Evolutionary conservation across 2,329 filamentous ascomycete genomes (phyloP).

Genomic region (Dichotomopilus funicola): DNA sequence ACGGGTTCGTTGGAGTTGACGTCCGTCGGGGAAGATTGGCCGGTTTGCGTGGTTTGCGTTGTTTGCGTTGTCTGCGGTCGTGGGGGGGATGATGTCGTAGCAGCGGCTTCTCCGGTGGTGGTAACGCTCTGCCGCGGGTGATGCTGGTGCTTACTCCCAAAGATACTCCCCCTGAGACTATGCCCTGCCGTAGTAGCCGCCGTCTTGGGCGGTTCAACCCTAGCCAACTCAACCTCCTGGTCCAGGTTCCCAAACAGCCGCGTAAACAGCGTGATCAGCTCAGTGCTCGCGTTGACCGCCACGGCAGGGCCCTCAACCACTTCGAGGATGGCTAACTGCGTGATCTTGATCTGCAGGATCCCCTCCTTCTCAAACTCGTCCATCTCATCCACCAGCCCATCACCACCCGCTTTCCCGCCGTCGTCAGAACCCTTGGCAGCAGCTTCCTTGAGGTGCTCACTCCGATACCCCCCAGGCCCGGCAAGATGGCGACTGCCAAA

Average conservation of each 20-base stretch:
- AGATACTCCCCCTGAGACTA: constrained; percentile 69
- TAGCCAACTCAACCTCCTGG: constrained; percentile 38
- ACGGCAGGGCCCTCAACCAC: constrained; percentile 74
- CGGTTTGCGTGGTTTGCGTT: constrained; percentile 29
- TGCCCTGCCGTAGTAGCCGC: constrained; percentile 55
- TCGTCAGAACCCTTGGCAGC: constrained; percentile 28
- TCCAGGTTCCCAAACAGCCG: constrained; percentile 66
- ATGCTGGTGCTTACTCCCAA: constrained; percentile 53
- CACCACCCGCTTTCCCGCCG: constrained; percentile 19
- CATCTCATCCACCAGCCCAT: constrained; percentile 68
- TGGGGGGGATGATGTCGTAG: constrained; percentile 21
- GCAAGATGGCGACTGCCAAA: constrained; percentile 55
- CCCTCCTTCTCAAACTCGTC: constrained; percentile 76
- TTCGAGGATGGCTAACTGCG: constrained; percentile 78
- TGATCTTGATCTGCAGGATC: constrained; percentile 93
- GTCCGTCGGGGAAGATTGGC: constrained; percentile 70
- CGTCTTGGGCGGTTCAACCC: constrained; percentile 57
- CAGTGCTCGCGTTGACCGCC: constrained; percentile 82
- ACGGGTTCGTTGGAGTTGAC: constrained; percentile 33
- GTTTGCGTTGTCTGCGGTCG: constrained; percentile 43
- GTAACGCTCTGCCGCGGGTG: constrained; percentile 34
- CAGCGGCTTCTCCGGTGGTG: constrained; percentile 32
- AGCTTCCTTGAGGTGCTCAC: constrained; percentile 59
- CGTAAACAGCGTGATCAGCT: constrained; percentile 75
- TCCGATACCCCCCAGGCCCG: constrained; percentile 41